Conservation (phyloP, 768 basidiomycete genomes). For the Collybia mongolica region DNA sequence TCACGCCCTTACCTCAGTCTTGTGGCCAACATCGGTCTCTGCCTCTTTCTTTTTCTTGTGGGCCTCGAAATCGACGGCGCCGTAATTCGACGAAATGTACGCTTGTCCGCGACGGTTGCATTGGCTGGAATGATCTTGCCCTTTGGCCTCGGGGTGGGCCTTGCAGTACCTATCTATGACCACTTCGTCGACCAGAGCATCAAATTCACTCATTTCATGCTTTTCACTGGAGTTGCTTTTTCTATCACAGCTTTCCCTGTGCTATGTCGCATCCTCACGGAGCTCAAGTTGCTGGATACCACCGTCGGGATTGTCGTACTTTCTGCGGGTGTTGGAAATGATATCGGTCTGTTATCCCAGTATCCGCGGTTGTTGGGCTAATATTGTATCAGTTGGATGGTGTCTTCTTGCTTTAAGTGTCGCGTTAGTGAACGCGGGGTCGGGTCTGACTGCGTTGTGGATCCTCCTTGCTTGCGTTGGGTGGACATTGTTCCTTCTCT, state of each 20-base stretch:
- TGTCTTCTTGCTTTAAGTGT: conserved; percentile 85
- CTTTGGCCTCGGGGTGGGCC: conserved; percentile 78
- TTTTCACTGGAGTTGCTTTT: conserved; percentile 92
- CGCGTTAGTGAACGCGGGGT: conserved; percentile 86
- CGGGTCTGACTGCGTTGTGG: conserved; percentile 82
- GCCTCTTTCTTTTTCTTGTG: conserved; percentile 88
- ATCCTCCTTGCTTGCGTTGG: conserved; percentile 79
- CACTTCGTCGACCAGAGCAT: conserved; percentile 67
- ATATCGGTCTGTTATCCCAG: conserved; percentile 48
- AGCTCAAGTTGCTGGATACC: conserved; percentile 89
- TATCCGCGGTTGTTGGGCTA: neutral
- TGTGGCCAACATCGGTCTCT: conserved; percentile 85
- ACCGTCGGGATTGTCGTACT: conserved; percentile 91
- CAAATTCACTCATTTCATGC: conserved; percentile 87
- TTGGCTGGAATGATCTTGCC: conserved; percentile 85
- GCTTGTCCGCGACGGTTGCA: conserved; percentile 67
- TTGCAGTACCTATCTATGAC: conserved; percentile 64
- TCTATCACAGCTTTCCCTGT: conserved; percentile 88
- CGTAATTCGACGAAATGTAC: conserved; percentile 77
- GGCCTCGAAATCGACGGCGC: conserved; percentile 86
- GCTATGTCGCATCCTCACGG: conserved; percentile 83
- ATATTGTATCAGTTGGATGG: conserved; percentile 62
- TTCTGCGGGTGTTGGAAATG: conserved; percentile 88
- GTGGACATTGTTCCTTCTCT: conserved; percentile 76
- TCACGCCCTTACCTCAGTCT: conserved; percentile 81